A percentile compares a stretch with the other conserved stretches of the same genome.
phyloP scores from a whole-genome alignment of 2,329 filamentous ascomycete species.

The Alternaria triticimaculans region DNA sequence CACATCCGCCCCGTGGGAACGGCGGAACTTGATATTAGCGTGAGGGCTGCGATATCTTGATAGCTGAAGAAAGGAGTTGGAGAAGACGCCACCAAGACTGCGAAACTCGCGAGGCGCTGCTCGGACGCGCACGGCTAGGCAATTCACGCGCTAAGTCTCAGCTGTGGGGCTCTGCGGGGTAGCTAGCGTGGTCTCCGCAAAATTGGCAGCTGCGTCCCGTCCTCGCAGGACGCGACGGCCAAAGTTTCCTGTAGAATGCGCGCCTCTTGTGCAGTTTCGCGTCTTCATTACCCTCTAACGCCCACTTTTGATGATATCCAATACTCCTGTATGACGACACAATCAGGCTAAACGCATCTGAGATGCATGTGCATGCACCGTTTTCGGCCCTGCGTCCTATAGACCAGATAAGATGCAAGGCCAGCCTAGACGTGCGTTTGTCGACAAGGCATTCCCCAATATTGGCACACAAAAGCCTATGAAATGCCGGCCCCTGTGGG shows the following conservation, averaged over 20 bases:
- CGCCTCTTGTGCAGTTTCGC: background rate
- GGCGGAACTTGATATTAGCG: conserved; percentile 26
- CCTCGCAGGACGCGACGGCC: background rate
- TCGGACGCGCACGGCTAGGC: background rate
- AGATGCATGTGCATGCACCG: background rate
- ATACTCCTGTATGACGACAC: background rate
- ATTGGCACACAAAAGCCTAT: conserved; percentile 1
- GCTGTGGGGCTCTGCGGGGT: conserved; percentile 14
- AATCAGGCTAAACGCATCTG: conserved; percentile 4
- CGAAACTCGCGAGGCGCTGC: background rate
- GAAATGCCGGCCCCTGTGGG: conserved; percentile 20
- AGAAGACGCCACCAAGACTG: conserved; percentile 5
- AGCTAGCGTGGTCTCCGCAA: conserved; percentile 1
- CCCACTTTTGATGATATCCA: background rate
- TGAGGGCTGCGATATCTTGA: conserved; percentile 25
- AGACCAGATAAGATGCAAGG: conserved; percentile 1
- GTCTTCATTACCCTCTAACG: background rate
- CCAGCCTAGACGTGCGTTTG: conserved; percentile 1
- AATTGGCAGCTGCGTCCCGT: conserved; percentile 1
- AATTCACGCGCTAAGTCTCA: background rate
- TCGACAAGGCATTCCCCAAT: conserved; percentile 16
- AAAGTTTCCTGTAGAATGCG: background rate
- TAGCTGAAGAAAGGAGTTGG: conserved; percentile 23
- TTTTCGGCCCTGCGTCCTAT: conserved; percentile 2
- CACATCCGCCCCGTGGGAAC: background rate